These are phyloP conservation scores for Diversispora epigaea DNA, from an alignment of 192 early-diverging fungal genomes.

Conservation along the genomic window DNA sequence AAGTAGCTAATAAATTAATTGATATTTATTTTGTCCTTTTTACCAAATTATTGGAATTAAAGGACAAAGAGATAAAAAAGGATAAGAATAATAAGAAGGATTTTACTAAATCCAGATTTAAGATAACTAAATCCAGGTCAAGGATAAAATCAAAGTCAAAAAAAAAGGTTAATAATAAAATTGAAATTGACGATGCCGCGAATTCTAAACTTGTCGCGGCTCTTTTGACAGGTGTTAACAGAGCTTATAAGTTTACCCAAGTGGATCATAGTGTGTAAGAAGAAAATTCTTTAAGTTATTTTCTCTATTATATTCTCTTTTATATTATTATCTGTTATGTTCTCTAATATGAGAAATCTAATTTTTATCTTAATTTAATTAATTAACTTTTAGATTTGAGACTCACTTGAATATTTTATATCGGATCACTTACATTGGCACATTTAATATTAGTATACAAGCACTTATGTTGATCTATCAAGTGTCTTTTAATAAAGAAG, in stretches of 20 bases:
- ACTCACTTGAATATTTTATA: constrained; percentile 88
- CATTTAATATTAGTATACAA: constrained; percentile 93
- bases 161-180: constrained; percentile 47
- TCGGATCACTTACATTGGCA: constrained; percentile 82
- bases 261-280: constrained; percentile 69
- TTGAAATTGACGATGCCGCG: constrained; percentile 58
- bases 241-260: constrained; percentile 88
- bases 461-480: constrained; percentile 88
- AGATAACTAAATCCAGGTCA: no score
- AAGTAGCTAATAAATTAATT: constrained; percentile 79
- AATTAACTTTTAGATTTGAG: constrained; percentile 54
- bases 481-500: constrained; percentile 49
- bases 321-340: no score
- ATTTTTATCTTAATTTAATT: constrained; percentile 5
- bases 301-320: not conserved
- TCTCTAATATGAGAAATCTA: no score
- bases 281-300: not conserved
- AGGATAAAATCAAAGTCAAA: constrained; percentile 36
- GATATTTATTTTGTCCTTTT: constrained; percentile 93
- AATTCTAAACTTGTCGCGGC: constrained; percentile 87
- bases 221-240: constrained; percentile 91
- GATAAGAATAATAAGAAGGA: constrained; percentile 31
- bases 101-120: not conserved
- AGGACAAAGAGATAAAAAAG: constrained; percentile 44
- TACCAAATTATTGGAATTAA: constrained; percentile 68